A percentile compares a stretch with the other conserved stretches of the same genome.
These are phyloP conservation scores for Naumovozyma baii DNA, from an alignment of 805 yeast genomes.

Conservation along the genomic window DNA sequence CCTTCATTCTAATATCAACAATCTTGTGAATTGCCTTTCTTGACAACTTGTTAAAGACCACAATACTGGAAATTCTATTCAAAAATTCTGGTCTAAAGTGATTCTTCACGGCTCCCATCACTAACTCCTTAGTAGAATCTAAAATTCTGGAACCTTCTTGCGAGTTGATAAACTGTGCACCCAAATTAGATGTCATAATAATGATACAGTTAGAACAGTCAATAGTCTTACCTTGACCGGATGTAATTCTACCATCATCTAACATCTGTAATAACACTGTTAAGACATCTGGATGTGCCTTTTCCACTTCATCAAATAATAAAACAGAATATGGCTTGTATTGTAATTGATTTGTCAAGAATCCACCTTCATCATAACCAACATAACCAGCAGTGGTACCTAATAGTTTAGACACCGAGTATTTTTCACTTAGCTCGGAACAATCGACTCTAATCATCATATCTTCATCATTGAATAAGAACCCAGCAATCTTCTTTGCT, in stretches of 20 bases:
- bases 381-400: constrained; percentile 98
- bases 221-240: constrained; percentile 87
- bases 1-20: constrained; percentile 73
- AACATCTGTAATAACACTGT: constrained; percentile 84
- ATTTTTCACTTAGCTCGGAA: constrained; percentile 90
- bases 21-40: constrained; percentile 87
- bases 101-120: constrained; percentile 70
- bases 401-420: constrained; percentile 86
- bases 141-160: constrained; percentile 57
- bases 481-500: constrained; percentile 94
- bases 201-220: constrained; percentile 88
- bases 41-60: constrained; percentile 86
- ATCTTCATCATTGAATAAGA: constrained; percentile 89
- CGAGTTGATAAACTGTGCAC: constrained; percentile 79
- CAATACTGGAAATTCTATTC: constrained; percentile 89
- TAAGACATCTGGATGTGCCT: constrained; percentile 96
- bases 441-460: constrained; percentile 98
- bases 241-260: constrained; percentile 93
- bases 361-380: constrained; percentile 97
- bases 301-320: constrained; percentile 93
- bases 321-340: constrained; percentile 94
- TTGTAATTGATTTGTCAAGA: constrained; percentile 82
- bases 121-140: constrained; percentile 60
- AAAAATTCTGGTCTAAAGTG: constrained; percentile 97
- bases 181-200: constrained; percentile 95